Evolutionary conservation across 2,329 filamentous ascomycete species (phyloP).

Genomic region (Zymoseptoria ardabiliae): DNA sequence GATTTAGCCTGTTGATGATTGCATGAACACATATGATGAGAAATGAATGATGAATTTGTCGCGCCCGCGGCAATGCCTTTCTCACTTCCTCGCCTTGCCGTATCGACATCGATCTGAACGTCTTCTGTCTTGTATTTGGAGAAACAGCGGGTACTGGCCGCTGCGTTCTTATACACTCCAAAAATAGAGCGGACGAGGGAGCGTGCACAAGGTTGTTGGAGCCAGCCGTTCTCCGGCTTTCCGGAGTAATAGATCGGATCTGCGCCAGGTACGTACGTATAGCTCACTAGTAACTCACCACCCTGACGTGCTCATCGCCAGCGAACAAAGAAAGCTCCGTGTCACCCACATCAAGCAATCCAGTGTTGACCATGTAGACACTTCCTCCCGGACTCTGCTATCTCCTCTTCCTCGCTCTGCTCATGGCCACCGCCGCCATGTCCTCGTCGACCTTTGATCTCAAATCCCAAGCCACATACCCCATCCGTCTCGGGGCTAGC

Average conservation of each 20-base stretch:
- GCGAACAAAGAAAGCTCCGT: neutral
- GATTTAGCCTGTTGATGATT: neutral
- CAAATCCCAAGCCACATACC: conserved; percentile 19
- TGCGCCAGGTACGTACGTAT: neutral
- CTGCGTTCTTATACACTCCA: neutral
- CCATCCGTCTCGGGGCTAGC: conserved; percentile 26
- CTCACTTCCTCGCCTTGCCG: neutral
- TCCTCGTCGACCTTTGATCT: conserved; percentile 21
- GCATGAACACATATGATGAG: neutral
- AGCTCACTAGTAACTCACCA: neutral
- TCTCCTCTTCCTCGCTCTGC: neutral
- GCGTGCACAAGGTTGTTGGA: neutral
- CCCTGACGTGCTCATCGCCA: neutral
- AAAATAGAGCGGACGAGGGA: neutral
- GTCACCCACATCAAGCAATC: neutral
- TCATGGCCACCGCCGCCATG: conserved; percentile 19
- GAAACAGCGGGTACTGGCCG: neutral
- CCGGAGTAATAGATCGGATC: neutral
- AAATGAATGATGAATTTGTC: neutral
- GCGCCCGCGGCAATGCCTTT: neutral
- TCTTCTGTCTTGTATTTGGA: neutral
- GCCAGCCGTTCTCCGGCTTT: neutral
- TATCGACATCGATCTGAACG: neutral
- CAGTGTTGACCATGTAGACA: neutral
- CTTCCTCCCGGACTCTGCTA: neutral